Base-by-base conservation (phyloP, 2,329 filamentous ascomycete species). In the Emergomyces pasteurianus region DNA sequence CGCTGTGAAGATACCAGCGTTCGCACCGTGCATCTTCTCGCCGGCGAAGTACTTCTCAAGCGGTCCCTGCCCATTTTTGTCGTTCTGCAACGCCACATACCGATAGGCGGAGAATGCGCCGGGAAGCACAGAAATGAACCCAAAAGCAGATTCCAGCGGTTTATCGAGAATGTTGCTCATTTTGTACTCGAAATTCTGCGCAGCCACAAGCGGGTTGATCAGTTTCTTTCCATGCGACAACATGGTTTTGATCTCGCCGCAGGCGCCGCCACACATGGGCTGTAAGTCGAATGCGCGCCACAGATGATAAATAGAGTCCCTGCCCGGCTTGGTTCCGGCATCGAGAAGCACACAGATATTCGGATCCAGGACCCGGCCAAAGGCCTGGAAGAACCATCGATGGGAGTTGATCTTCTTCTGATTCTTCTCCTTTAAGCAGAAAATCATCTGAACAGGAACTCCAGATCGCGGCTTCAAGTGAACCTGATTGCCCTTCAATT, bases 351-450 rank as follows among this genome's bases (percentile, higher is more conserved):
- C 92, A 71, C 94, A 97, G 67, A 99, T 95, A 70, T 97, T 97
- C 46, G 94, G 94, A 64, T 97, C 88, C 52, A 99, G 78, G 2
- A 97, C 89, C 26, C 86, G 84, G 38, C 94, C 94, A 73, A 99
- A 99, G 0, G 92, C 94, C 67, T 95, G 88, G 81, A 99, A 99
- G 79, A 99, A 97, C 94, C 94, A 99, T 73, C 94, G 82, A 74
- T 99, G 94, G 0, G 94, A 97, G 73, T 99, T 99, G 83, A 99
- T 99, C 81, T 99, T 99, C 81, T 99, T 99, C 78, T 96, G 92
- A 73, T 99, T 99, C 83, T 96, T 97, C 73, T 99, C 94, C 79
- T 99, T 99, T 63, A 99, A 76, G 74, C 94, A 99, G 80, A 99
- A 99, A 4, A 99, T 84, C 79, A 99, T 88, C 77, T 99, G 94